A percentile compares a stretch with the other conserved stretches of the same genome.
Evolutionary conservation across 768 basidiomycete genomes (phyloP).

Genomic region (Amanita pseudoporphyria): DNA sequence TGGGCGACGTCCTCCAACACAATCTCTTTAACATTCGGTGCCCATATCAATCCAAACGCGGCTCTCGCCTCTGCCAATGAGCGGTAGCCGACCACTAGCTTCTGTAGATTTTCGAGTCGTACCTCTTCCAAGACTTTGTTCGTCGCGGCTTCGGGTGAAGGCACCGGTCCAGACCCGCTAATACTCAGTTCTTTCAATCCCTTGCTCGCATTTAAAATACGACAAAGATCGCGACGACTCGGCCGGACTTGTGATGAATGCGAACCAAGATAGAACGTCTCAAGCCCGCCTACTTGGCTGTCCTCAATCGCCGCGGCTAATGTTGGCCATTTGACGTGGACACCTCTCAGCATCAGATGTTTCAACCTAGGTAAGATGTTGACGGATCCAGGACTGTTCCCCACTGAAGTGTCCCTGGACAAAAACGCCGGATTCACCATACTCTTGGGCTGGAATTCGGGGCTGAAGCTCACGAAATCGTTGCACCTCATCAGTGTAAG

Average conservation of each 20-base stretch:
- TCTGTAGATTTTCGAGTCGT: too few relatives aligned
- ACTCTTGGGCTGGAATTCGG: slow-evolving; percentile 31
- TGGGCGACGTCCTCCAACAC: too few relatives aligned
- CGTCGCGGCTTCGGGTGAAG: slow-evolving; percentile 5
- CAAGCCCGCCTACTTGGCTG: too few relatives aligned
- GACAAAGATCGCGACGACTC: slow-evolving; percentile 30
- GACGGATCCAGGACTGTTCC: slow-evolving; percentile 14
- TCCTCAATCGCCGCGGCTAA: too few relatives aligned
- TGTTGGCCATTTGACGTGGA: slow-evolving; percentile 44
- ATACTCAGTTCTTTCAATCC: slow-evolving; percentile 34
- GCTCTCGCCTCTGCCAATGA: too few relatives aligned
- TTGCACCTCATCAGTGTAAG: slow-evolving; percentile 53
- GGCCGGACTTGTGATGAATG: too few relatives aligned
- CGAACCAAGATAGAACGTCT: too few relatives aligned
- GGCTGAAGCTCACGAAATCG: slow-evolving; percentile 38
- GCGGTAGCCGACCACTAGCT: too few relatives aligned
- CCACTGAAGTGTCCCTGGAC: background rate
- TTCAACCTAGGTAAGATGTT: slow-evolving; percentile 35
- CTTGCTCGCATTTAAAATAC: too few relatives aligned
- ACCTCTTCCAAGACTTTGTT: too few relatives aligned
- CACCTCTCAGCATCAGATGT: slow-evolving; percentile 43
- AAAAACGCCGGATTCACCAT: slow-evolving; percentile 13
- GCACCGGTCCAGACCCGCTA: slow-evolving; percentile 34
- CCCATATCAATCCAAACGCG: too few relatives aligned
- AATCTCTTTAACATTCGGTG: slow-evolving; percentile 28